Percentiles rank a stretch among this genome's conserved stretches.
Evolutionary conservation across 2,329 filamentous ascomycete genomes (phyloP).

Genomic region (Chaetomiaceae sp.): DNA sequence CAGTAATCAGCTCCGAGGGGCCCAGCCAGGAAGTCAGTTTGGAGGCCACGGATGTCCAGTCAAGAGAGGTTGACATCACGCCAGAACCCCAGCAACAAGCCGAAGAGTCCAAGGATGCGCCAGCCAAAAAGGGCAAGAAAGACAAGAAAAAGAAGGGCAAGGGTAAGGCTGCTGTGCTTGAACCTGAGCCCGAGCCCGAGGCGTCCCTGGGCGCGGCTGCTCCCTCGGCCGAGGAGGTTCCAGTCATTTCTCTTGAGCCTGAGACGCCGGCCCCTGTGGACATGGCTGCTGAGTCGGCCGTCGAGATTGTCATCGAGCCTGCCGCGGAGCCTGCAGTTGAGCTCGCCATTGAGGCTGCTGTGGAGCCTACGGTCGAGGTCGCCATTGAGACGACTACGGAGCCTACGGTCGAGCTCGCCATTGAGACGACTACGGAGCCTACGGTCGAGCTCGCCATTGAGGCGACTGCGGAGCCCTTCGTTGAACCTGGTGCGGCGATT

Average conservation of each 20-base stretch:
- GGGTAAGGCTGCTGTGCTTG: neutral
- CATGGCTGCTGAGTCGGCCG: neutral
- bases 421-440: neutral
- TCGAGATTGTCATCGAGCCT: neutral
- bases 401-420: neutral
- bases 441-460: neutral
- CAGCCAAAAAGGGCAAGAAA: slow-evolving; percentile 27
- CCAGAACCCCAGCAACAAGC: slow-evolving; percentile 7
- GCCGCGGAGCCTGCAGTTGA: neutral
- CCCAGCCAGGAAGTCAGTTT: neutral
- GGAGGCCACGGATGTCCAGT: slow-evolving; percentile 11
- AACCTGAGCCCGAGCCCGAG: slow-evolving; percentile 4
- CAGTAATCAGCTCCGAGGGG: neutral
- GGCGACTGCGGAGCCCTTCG: neutral
- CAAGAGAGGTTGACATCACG: neutral
- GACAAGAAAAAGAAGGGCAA: slow-evolving; percentile 27
- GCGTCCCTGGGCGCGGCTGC: neutral
- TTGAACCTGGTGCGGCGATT: neutral
- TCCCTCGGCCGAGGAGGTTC: neutral
- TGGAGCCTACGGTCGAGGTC: neutral
- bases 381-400: neutral
- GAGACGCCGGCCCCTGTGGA: neutral
- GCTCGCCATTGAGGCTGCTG: neutral
- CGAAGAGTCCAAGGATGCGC: slow-evolving; percentile 1
- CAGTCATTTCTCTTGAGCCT: neutral